Conservation (phyloP, 768 basidiomycete species). For the Kwoniella sp. region DNA sequence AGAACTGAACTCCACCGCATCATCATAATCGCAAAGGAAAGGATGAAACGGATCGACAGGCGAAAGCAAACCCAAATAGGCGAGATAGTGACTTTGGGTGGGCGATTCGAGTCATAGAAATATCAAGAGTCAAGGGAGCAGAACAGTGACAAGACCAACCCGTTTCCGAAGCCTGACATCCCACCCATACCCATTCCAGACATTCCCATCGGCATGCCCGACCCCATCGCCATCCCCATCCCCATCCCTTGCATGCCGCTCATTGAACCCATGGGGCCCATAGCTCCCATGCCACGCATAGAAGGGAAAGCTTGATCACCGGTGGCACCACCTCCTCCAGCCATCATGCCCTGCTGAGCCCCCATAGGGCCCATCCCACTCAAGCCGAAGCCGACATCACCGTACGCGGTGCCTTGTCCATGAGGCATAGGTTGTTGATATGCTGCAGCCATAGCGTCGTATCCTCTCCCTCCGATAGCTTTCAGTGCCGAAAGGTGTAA, state of each 20-base stretch:
- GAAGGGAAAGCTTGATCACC: constrained; percentile 14
- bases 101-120: not conserved
- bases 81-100: not conserved
- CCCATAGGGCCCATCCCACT: constrained; percentile 7
- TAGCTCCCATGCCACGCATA: constrained; percentile 17
- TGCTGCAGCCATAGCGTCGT: constrained; percentile 5
- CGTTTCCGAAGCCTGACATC: constrained; percentile 15
- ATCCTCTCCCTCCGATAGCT: constrained; percentile 7
- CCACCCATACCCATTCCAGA: constrained; percentile 18
- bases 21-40: constrained; percentile 5
- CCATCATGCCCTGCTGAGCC: not conserved
- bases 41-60: not conserved
- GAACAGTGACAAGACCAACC: constrained; percentile 15
- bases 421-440: constrained; percentile 23
- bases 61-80: constrained; percentile 4
- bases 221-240: constrained; percentile 9
- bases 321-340: not conserved
- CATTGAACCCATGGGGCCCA: constrained; percentile 21
- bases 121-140: not conserved
- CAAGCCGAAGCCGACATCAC: constrained; percentile 34
- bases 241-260: constrained; percentile 15
- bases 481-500: constrained; percentile 13
- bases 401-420: constrained; percentile 22
- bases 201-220: constrained; percentile 17
- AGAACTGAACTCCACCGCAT: not conserved